These are phyloP conservation scores for Fragaria ananassa DNA, from an alignment of 306 rosid genomes.

Conservation along the genomic window DNA sequence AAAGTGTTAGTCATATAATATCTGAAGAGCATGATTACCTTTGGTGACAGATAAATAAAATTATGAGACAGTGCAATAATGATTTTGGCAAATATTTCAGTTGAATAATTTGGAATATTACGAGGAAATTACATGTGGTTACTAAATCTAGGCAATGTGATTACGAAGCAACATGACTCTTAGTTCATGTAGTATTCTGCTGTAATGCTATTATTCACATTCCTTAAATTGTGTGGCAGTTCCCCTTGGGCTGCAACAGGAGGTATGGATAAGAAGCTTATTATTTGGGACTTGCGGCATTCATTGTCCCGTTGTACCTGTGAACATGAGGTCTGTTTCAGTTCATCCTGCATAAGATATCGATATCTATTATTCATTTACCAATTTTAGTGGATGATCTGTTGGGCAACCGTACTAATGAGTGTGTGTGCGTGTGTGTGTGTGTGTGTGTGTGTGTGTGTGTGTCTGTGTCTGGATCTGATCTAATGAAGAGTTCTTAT, in stretches of 20 bases:
- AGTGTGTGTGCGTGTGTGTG: too few species aligned
- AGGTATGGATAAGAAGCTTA: conserved; percentile 67
- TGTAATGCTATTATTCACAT: conserved; percentile 3
- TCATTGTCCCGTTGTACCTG: conserved; percentile 58
- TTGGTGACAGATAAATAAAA: neutral
- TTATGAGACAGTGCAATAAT: neutral
- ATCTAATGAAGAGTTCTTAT: conserved; percentile 25
- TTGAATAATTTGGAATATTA: neutral
- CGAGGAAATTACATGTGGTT: neutral
- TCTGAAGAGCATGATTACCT: neutral
- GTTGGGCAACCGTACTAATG: neutral
- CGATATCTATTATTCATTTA: neutral
- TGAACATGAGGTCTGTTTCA: conserved; percentile 70
- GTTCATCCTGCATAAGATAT: conserved; percentile 15
- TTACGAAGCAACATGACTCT: neutral
- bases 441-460: too few species aligned
- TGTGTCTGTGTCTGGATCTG: neutral
- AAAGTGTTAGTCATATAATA: neutral
- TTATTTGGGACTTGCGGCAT: conserved; percentile 79
- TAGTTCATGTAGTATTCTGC: neutral
- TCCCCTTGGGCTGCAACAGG: conserved; percentile 79
- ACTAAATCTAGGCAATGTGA: conserved; percentile 1
- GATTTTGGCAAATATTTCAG: neutral
- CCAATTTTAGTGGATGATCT: neutral
- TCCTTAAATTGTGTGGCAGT: conserved; percentile 40